A percentile compares a stretch with the other conserved stretches of the same genome.
phyloP scores from a whole-genome alignment of 176 grass and related monocot species.

The Metroxylon sagu region DNA sequence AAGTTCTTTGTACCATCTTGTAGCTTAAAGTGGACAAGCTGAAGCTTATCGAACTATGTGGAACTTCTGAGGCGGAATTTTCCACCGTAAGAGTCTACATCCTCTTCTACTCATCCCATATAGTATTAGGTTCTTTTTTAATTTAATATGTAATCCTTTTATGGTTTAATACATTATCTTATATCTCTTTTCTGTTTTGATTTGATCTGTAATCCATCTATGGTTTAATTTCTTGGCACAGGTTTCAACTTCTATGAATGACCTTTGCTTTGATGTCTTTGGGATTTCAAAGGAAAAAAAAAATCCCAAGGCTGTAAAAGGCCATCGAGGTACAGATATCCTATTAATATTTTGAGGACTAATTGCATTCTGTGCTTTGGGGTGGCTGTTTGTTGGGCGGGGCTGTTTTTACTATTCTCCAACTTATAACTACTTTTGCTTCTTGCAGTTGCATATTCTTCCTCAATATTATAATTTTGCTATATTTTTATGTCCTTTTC shows the following conservation, averaged over 20 bases:
- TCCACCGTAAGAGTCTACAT: constrained; percentile 35
- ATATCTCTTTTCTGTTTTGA: not conserved
- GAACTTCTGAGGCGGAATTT: constrained; percentile 86
- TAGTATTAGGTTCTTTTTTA: no score
- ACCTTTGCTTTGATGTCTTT: constrained; percentile 95
- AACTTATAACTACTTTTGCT: no score
- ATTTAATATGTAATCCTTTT: no score
- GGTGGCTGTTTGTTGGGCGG: no score
- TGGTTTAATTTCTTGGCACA: constrained; percentile 3
- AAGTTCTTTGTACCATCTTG: not conserved
- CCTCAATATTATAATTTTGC: no score
- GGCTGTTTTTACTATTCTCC: no score
- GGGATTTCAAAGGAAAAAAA: constrained; percentile 87
- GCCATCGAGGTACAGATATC: constrained; percentile 59
- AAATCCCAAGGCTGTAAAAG: constrained; percentile 78
- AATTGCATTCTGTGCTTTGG: no score
- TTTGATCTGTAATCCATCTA: no score
- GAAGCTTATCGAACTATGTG: constrained; percentile 80
- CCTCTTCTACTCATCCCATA: not conserved
- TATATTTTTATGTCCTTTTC: not conserved
- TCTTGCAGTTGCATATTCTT: no score
- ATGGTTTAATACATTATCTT: not conserved
- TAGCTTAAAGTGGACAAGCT: constrained; percentile 95
- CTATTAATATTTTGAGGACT: no score
- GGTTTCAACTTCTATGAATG: constrained; percentile 91